Evolutionary conservation across 1,284 basidiomycete species (phyloP).

Genomic region (Sporisorium graminicola): DNA sequence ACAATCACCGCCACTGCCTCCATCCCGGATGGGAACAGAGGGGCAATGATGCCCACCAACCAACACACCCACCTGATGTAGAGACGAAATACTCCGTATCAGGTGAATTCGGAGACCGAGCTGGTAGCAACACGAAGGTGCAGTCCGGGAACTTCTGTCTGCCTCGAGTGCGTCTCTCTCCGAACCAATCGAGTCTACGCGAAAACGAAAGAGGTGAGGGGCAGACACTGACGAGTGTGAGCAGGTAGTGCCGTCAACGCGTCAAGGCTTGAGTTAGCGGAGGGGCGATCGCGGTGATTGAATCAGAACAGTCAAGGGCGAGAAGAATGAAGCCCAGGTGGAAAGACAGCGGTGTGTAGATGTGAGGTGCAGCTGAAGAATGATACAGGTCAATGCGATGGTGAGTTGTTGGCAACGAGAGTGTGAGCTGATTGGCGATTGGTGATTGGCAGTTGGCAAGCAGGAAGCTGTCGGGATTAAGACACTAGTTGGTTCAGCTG

Average conservation of each 20-base stretch:
- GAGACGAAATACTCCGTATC: background rate
- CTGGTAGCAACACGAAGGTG: background rate
- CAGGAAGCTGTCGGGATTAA: background rate
- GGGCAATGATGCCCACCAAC: background rate
- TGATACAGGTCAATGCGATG: background rate
- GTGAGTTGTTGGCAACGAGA: background rate
- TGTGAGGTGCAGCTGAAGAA: background rate
- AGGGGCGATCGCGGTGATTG: too few relatives aligned
- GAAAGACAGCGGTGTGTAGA: too few relatives aligned
- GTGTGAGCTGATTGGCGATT: background rate
- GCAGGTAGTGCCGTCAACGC: too few relatives aligned
- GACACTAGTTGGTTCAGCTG: background rate
- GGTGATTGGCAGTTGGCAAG: background rate
- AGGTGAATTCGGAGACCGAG: background rate
- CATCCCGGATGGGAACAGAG: constrained; percentile 7
- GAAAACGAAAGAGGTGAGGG: background rate
- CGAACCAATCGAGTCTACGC: background rate
- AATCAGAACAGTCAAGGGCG: too few relatives aligned
- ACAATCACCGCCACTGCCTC: background rate
- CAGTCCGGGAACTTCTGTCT: background rate
- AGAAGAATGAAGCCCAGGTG: too few relatives aligned
- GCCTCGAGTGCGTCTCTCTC: background rate
- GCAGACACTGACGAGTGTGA: too few relatives aligned
- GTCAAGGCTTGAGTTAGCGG: too few relatives aligned
- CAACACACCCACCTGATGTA: background rate